Percentiles rank a stretch among this genome's conserved stretches.
Evolutionary conservation across 1,284 basidiomycete genomes (phyloP).

Genomic region (Malassezia vespertilionis): DNA sequence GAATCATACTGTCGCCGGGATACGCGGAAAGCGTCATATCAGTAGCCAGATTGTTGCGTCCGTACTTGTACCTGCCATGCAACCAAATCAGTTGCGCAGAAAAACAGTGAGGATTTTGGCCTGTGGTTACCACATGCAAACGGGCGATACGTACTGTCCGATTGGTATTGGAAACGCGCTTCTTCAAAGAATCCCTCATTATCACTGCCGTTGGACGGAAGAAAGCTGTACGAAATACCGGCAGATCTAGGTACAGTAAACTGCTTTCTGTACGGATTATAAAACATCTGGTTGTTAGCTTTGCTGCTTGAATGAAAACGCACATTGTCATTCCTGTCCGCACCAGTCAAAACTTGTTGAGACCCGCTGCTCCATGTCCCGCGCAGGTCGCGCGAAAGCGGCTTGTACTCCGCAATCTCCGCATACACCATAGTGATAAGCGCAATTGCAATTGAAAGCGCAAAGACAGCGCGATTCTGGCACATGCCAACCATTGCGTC

Average conservation of each 20-base stretch:
- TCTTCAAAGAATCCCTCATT: conserved; percentile 41
- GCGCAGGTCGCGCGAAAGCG: neutral
- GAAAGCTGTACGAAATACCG: conserved; percentile 42
- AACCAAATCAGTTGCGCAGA: conserved; percentile 42
- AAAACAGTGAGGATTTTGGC: conserved; percentile 34
- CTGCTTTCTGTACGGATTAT: conserved; percentile 37
- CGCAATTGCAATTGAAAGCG: too few relatives aligned
- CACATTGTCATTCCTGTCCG: neutral
- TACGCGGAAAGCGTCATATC: conserved; percentile 30
- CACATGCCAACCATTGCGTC: too few relatives aligned
- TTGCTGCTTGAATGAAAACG: neutral
- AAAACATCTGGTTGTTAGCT: conserved; percentile 23
- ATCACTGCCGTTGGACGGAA: too few relatives aligned
- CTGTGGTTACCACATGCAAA: conserved; percentile 1
- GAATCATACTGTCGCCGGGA: conserved; percentile 25
- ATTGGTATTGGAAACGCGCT: conserved; percentile 28
- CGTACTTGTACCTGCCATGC: conserved; percentile 37
- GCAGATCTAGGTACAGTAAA: conserved; percentile 33
- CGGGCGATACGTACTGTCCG: conserved; percentile 23
- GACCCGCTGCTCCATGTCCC: conserved; percentile 26
- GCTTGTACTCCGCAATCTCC: neutral
- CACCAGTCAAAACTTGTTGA: conserved; percentile 21
- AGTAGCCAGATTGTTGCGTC: conserved; percentile 28
- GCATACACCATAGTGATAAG: too few relatives aligned
- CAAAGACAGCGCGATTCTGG: too few relatives aligned